A percentile compares a stretch with the other conserved stretches of the same genome.
Conservation (phyloP, 1,139 yeast species). For the Torulaspora pretoriensis region DNA sequence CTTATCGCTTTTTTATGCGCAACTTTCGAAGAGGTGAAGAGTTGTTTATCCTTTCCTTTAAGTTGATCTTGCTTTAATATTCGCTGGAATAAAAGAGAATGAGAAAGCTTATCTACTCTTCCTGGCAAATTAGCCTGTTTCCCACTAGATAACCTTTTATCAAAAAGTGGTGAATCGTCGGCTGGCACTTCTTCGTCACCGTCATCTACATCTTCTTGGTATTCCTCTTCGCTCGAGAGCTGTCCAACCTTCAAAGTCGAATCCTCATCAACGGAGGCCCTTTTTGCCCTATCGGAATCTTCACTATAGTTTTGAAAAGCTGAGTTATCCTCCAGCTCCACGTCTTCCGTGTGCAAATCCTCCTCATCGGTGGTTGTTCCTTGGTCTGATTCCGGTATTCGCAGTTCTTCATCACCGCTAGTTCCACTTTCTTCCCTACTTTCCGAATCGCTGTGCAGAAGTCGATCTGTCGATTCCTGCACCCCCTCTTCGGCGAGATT, state of each 20-base stretch:
- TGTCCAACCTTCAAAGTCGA: slow-evolving; percentile 28
- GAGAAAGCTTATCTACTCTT: slow-evolving; percentile 8
- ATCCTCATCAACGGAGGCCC: slow-evolving; percentile 8
- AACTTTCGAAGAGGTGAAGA: slow-evolving; percentile 15
- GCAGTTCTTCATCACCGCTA: slow-evolving; percentile 19
- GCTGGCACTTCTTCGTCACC: slow-evolving; percentile 16
- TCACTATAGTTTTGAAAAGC: not conserved
- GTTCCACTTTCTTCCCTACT: slow-evolving; percentile 5
- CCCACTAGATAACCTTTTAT: not conserved
- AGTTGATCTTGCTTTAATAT: slow-evolving; percentile 13
- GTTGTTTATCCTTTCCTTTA: slow-evolving; percentile 9
- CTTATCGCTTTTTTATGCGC: not conserved
- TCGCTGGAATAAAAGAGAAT: slow-evolving; percentile 14
- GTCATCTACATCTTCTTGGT: slow-evolving; percentile 16
- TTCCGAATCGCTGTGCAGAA: slow-evolving; percentile 2
- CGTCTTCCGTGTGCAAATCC: slow-evolving; percentile 14
- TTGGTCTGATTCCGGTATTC: slow-evolving; percentile 35
- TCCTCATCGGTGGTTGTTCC: slow-evolving; percentile 28
- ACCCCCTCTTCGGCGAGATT: slow-evolving; percentile 17
- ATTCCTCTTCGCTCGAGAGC: slow-evolving; percentile 27
- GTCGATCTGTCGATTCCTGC: slow-evolving; percentile 8
- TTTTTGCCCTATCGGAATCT: not conserved
- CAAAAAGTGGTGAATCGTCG: slow-evolving; percentile 19
- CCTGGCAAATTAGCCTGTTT: slow-evolving; percentile 6
- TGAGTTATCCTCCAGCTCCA: slow-evolving; percentile 10